Conservation (phyloP, 768 basidiomycete genomes). For the Rhizopogon roseolus region DNA sequence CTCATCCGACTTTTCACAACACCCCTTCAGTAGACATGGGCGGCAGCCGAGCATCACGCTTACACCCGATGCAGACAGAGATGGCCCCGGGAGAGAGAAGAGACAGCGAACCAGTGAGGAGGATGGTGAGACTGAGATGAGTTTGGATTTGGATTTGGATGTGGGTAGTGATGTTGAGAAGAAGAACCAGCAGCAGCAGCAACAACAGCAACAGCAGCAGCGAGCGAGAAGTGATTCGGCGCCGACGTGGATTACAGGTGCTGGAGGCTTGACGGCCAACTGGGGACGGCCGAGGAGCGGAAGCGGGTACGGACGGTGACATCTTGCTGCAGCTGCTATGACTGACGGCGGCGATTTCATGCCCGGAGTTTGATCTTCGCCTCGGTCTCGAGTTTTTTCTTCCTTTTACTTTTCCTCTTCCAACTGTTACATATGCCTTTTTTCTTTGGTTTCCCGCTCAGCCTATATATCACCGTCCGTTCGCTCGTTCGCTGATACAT, state of each 20-base stretch:
- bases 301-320: slow-evolving; percentile 22
- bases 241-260: slow-evolving; percentile 16
- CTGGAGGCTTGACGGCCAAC: slow-evolving; percentile 22
- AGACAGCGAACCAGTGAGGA: slow-evolving; percentile 15
- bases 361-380: not conserved
- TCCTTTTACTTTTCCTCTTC: not conserved
- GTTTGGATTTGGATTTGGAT: not conserved
- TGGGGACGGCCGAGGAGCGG: slow-evolving; percentile 25
- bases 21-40: slow-evolving; percentile 10
- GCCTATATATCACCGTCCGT: too few species aligned
- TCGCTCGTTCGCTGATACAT: too few species aligned
- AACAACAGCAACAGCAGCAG: slow-evolving; percentile 11
- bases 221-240: slow-evolving; percentile 21
- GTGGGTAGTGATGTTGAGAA: slow-evolving; percentile 8
- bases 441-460: too few species aligned
- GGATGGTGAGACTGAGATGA: slow-evolving; percentile 19
- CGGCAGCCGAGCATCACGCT: slow-evolving; percentile 26
- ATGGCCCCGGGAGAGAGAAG: slow-evolving; percentile 17
- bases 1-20: slow-evolving; percentile 12
- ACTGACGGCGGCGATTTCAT: not conserved
- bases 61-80: slow-evolving; percentile 19
- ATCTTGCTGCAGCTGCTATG: not conserved
- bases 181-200: slow-evolving; percentile 9
- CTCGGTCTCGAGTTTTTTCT: not conserved
- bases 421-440: not conserved